A percentile compares a stretch with the other conserved stretches of the same genome.
These are phyloP conservation scores for Candida maesae DNA, from an alignment of 805 yeast genomes.

Conservation along the genomic window DNA sequence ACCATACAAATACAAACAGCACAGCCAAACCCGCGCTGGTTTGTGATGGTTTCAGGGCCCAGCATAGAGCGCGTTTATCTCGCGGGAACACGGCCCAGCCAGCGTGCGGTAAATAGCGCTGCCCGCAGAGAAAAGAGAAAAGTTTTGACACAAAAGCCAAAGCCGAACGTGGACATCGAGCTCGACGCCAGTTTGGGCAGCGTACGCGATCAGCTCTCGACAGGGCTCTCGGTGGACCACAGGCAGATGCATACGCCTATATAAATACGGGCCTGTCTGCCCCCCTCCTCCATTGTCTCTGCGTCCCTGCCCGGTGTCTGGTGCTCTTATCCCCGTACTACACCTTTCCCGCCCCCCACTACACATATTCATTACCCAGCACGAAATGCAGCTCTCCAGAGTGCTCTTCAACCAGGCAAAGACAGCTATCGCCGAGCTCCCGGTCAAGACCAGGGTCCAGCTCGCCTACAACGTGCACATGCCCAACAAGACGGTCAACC, in stretches of 20 bases:
- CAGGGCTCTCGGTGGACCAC: too few species aligned
- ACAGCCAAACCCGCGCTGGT: too few species aligned
- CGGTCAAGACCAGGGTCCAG: conserved; percentile 19
- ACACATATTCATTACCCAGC: background rate
- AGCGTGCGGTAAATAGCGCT: background rate
- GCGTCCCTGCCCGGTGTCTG: background rate
- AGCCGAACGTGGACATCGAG: background rate
- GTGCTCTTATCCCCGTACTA: background rate
- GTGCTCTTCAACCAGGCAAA: conserved; percentile 6
- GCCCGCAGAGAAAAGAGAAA: background rate
- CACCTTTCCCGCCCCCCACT: background rate
- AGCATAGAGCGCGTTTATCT: conserved; percentile 1
- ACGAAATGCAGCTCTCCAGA: conserved; percentile 9
- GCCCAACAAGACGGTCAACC: conserved; percentile 27
- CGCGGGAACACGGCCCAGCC: conserved; percentile 7
- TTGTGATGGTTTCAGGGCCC: too few species aligned
- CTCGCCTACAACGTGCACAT: conserved; percentile 25
- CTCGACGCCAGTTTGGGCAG: background rate
- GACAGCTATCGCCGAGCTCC: conserved; percentile 13
- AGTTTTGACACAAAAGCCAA: conserved; percentile 9
- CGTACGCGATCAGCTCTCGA: too few species aligned
- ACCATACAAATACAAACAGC: too few species aligned
- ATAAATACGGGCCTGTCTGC: too few species aligned
- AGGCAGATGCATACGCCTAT: too few species aligned
- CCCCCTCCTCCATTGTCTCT: too few species aligned